Base-by-base conservation (phyloP, 164 flowering plant genomes). In the Stephania japonica region DNA sequence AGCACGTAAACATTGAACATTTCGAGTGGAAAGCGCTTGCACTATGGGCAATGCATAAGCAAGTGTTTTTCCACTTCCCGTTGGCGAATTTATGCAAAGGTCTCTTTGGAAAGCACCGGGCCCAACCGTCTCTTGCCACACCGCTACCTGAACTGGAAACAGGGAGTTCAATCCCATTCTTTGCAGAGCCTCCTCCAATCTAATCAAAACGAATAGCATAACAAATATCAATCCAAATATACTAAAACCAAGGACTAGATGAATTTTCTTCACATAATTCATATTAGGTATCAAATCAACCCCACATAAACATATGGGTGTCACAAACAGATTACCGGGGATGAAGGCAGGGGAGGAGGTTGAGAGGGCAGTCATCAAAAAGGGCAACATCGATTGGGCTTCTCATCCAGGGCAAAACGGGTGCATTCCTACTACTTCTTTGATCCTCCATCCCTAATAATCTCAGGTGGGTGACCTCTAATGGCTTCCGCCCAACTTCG, bases 41-140 rank as follows among this genome's bases (percentile, higher is more conserved):
- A 92, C 91, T 25, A 94, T 91, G 5, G 98, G 98, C 78, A 94
- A 77, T 21, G 95, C 98, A 83, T 94, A 94, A 65, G 98, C 87
- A 59, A 94, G 78, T 47, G 97, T 94, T 75, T 94, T 94, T 38
- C 97, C 97, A 80, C 92, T 94, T 50, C 98, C 98, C 0, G 97
- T 94, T 4, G 98, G 97, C 13, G 97, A 92, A 74, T 90, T 90
- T 38, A 94, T 77, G 80, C 97, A 92, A 25, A 94, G 83, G 67
- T 94, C 98, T 70, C 97, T 80, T 75, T 90, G 90, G 74, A 92
- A 92, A 56, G 78, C 79, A 76, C 98, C 98, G 62, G 97, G 97
- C 43, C 96, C 98, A 56, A 94, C 76, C 21, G 97, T 89, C 85
- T 94, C 97, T 67, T 87, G 90, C 98, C 98, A 94, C 41, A 89